A percentile compares a stretch with the other conserved stretches of the same genome.
phyloP scores from a whole-genome alignment of 192 early-diverging fungal genomes.

The Linnemannia elongata region DNA sequence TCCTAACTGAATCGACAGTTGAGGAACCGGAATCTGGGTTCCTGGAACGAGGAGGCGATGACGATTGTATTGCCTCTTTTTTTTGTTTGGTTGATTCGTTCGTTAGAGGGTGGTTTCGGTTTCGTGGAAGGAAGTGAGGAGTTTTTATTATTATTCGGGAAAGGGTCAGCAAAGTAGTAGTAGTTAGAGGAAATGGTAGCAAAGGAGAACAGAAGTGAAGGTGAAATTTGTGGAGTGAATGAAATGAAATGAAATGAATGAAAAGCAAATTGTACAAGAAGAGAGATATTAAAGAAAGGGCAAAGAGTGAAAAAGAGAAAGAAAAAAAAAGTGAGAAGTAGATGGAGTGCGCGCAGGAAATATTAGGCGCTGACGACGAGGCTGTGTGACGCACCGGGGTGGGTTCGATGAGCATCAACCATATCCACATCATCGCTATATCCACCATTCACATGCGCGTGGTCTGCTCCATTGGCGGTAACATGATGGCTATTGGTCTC shows the following conservation, averaged over 20 bases:
- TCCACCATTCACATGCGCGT: neutral
- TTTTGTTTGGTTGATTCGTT: too few relatives aligned
- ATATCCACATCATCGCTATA: slow-evolving; percentile 31
- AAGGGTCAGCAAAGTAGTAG: too few relatives aligned
- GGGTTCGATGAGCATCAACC: slow-evolving; percentile 17
- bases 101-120: too few relatives aligned
- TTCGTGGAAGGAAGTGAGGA: too few relatives aligned
- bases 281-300: neutral
- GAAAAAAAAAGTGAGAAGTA: neutral
- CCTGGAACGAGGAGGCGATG: neutral
- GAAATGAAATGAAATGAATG: neutral
- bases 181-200: too few relatives aligned
- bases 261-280: neutral
- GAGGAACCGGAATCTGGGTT: neutral
- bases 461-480: neutral
- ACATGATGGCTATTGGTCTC: neutral
- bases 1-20: neutral
- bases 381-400: neutral
- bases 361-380: slow-evolving; percentile 15
- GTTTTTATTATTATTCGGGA: too few relatives aligned
- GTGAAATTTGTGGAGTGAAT: neutral
- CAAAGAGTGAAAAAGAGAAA: neutral
- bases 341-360: too few relatives aligned
- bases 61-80: too few relatives aligned
- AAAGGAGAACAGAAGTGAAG: neutral